Evolutionary conservation across 768 basidiomycete genomes (phyloP), one percentile per base, ranked within the genome.

Genomic region (Glaciozyma antarctica): DNA sequence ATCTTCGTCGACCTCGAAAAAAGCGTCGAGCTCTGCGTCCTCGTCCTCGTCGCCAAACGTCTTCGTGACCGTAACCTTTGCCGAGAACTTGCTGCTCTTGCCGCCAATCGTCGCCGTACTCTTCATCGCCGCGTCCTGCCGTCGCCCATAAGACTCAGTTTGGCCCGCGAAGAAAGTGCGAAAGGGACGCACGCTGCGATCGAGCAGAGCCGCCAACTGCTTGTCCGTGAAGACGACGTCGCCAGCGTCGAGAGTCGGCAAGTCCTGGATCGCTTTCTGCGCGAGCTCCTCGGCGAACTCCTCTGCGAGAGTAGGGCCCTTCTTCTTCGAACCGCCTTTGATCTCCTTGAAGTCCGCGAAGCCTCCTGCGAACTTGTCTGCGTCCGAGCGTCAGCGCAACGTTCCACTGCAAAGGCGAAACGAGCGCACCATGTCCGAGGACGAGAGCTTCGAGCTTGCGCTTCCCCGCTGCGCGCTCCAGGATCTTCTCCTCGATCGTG

Each of bases 381-480:
- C 84, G 1, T 79, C 78, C 73, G 84, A 85, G 12, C 19, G 48
- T 22, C 43, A 26, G 38, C 24, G 32, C 24, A 10, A 54, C 17
- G 28, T 41, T 12, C 38, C 38, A 12, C 38, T 41, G 28, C 15
- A 21, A 6, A 24, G 6, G 58, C 52, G 9, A 56, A 44, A 9
- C 55, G 59, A 72, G 73, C 66, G 71, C 71, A 61, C 88, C 90
- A 78, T 92, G 88, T 13, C 90, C 91, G 73, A 98, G 97, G 73
- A 99, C 92, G 45, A 98, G 80, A 2, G 89, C 89, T 78, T 98
- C 95, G 7, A 99, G 82, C 76, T 89, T 86, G 54, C 89, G 83
- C 78, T 80, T 80, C 43, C 75, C 74, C 9, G 76, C 75, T 2
- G 79, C 79, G 16, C 58, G 58, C 9, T 90, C 83, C 81, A 98